Evolutionary conservation across 305 asterid genomes (phyloP).

Genomic region (Stenogyne calaminthoides): DNA sequence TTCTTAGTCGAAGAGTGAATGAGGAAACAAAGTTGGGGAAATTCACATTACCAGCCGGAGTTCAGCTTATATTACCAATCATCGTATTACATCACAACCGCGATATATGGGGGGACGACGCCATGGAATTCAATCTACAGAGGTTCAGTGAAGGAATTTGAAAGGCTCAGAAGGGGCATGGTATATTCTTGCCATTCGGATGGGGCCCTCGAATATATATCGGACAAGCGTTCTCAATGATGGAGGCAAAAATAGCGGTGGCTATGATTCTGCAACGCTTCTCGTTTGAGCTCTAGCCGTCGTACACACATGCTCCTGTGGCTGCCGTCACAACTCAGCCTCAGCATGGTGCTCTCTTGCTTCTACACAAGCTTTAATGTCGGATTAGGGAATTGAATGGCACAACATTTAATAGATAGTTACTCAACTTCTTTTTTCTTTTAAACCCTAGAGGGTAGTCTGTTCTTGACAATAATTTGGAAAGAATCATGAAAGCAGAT

Average conservation of each 20-base stretch:
- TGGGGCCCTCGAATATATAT: neutral
- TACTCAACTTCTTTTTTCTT: no score
- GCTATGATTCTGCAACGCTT: neutral
- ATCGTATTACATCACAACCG: neutral
- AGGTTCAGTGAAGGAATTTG: neutral
- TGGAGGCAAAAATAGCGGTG: neutral
- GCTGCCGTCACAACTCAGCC: neutral
- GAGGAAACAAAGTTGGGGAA: neutral
- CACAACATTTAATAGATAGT: no score
- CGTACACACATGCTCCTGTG: neutral
- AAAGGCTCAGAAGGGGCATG: neutral
- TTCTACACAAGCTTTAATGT: neutral
- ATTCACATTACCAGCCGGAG: neutral
- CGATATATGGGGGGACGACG: neutral
- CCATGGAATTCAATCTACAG: neutral
- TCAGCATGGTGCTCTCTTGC: neutral
- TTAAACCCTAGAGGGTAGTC: no score
- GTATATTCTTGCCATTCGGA: neutral
- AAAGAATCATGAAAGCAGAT: no score
- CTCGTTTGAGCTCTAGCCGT: neutral
- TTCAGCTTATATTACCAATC: neutral
- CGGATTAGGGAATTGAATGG: no score
- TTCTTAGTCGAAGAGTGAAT: neutral
- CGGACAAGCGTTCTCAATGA: neutral
- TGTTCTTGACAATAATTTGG: no score